A percentile compares a stretch with the other conserved stretches of the same genome.
phyloP scores from a whole-genome alignment of 1,284 basidiomycete species.

The Puccinia coronata region DNA sequence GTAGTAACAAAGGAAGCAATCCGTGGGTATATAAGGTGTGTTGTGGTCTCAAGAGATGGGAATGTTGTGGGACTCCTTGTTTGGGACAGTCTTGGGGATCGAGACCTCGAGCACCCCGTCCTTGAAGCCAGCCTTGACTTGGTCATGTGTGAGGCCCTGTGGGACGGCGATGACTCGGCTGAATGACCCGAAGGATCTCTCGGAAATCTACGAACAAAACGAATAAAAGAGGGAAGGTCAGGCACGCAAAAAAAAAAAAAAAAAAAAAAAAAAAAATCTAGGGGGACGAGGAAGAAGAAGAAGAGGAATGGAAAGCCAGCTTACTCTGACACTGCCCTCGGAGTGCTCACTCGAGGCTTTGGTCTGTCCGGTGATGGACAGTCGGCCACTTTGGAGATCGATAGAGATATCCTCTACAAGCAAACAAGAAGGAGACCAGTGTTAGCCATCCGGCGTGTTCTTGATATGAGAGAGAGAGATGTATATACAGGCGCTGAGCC shows the following conservation, averaged over 20 bases:
- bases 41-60: constrained; percentile 43
- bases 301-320: not conserved
- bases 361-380: constrained; percentile 31
- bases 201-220: constrained; percentile 46
- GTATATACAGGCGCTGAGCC: too few relatives aligned
- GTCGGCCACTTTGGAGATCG: constrained; percentile 38
- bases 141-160: constrained; percentile 28
- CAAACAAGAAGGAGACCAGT: not conserved
- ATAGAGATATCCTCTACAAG: constrained; percentile 46
- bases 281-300: not conserved
- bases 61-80: constrained; percentile 40
- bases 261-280: too few relatives aligned
- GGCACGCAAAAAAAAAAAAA: not conserved
- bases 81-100: constrained; percentile 26
- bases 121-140: constrained; percentile 44
- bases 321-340: constrained; percentile 39
- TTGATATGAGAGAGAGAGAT: not conserved
- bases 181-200: constrained; percentile 42
- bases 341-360: constrained; percentile 43
- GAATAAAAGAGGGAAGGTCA: not conserved
- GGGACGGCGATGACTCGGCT: constrained; percentile 37
- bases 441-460: too few relatives aligned
- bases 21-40: too few relatives aligned
- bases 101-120: constrained; percentile 38
- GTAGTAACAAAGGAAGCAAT: too few relatives aligned